Evolutionary conservation across 1,139 yeast species (phyloP), one percentile per base, ranked within the genome.

Genomic region (Hansenula anomala): DNA sequence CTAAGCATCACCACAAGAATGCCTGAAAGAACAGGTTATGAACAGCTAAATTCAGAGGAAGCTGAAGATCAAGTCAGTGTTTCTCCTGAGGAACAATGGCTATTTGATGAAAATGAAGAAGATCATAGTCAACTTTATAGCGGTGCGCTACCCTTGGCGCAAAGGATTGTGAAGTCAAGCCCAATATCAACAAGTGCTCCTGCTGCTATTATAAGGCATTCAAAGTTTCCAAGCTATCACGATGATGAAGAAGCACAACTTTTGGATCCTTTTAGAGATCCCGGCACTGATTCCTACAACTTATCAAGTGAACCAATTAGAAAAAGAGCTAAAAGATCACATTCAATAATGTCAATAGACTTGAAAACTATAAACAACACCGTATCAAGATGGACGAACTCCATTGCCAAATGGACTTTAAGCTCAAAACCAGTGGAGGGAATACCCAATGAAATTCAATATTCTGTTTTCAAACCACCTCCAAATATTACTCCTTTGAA

Each of bases 381-480:
- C 20, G 54, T 52, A 2, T 38, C 51, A 2, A 46, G 46, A 39
- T 51, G 53, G 54, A 51, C 52, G 1, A 43, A 40, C 15, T 40
- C 54, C 3, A 20, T 52, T 5, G 30, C 48, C 4, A 37, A 39
- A 30, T 50, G 53, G 52, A 39, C 52, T 6, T 37, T 51, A 12
- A 29, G 27, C 5, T 37, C 49, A 14, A 45, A 37, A 34, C 36
- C 19, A 27, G 28, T 41, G 10, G 48, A 49, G 10, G 51, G 42
- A 12, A 29, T 45, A 11, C 49, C 52, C 25, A 52, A 43, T 44
- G 69, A 65, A 40, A 73, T 75, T 25, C 72, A 71, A 47, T 74
- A 75, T 48, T 71, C 80, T 1, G 80, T 76, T 5, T 75, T 75
- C 59, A 69, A 66, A 44, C 61, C 73, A 4, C 56, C 69, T 8